Evolutionary conservation across 2,329 filamentous ascomycete genomes (phyloP).

Genomic region (Alternaria ventricosa): DNA sequence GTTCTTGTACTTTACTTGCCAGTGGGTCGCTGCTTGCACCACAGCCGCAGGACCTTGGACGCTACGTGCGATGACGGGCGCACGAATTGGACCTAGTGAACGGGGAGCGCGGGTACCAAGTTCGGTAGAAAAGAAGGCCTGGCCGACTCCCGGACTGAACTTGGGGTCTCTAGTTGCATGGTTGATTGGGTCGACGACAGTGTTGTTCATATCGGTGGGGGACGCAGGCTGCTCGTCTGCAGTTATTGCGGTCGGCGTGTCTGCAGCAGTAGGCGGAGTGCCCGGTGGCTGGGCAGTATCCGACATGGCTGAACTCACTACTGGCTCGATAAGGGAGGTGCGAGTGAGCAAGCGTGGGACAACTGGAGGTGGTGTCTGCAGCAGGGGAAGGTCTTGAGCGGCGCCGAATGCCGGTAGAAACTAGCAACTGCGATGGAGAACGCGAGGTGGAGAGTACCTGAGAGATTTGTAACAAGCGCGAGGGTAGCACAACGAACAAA

Average conservation of each 20-base stretch:
- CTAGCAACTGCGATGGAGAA: background rate
- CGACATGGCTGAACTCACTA: background rate
- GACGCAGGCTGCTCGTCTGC: background rate
- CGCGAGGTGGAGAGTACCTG: background rate
- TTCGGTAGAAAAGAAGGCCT: constrained; percentile 41
- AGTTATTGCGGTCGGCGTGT: background rate
- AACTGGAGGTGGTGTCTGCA: background rate
- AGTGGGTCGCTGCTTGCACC: constrained; percentile 25
- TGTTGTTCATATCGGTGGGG: constrained; percentile 14
- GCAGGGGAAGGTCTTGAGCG: constrained; percentile 4
- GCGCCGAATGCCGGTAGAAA: constrained; percentile 11
- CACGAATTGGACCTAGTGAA: constrained; percentile 15
- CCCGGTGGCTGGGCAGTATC: background rate
- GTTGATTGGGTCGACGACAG: constrained; percentile 4
- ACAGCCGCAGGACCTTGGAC: constrained; percentile 23
- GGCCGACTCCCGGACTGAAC: constrained; percentile 10
- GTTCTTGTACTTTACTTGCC: constrained; percentile 29
- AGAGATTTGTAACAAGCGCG: background rate
- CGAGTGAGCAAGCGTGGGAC: background rate
- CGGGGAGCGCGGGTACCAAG: constrained; percentile 28
- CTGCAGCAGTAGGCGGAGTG: constrained; percentile 1
- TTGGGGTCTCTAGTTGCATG: constrained; percentile 4
- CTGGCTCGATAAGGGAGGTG: constrained; percentile 5
- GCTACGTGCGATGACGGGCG: constrained; percentile 36
- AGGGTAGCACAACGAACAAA: background rate